These are phyloP conservation scores for Triticum timopheevii DNA, from an alignment of 176 grass and related monocot genomes.

Conservation along the genomic window DNA sequence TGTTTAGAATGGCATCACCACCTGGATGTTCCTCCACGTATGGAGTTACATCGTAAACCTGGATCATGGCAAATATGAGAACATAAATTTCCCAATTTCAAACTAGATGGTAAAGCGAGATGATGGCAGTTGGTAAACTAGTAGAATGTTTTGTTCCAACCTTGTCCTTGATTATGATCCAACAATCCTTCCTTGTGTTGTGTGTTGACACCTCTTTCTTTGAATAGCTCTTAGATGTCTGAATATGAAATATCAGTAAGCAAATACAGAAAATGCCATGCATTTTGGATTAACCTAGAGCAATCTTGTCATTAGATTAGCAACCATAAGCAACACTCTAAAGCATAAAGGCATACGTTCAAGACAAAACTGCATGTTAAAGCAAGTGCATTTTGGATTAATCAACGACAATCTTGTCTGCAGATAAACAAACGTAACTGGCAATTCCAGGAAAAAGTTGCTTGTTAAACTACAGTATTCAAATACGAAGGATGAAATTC, in stretches of 20 bases:
- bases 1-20: slow-evolving; percentile 84
- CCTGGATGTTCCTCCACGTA: slow-evolving; percentile 94
- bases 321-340: neutral
- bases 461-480: neutral
- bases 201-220: slow-evolving; percentile 64
- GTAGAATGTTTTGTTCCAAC: slow-evolving; percentile 13
- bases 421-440: slow-evolving; percentile 8
- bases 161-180: slow-evolving; percentile 88
- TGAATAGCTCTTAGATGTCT: slow-evolving; percentile 54
- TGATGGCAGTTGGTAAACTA: neutral
- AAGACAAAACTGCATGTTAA: neutral
- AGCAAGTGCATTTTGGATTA: neutral
- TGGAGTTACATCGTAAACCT: slow-evolving; percentile 82
- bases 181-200: slow-evolving; percentile 82
- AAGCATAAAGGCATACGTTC: neutral
- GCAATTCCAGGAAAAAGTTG: neutral
- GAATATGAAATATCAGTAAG: slow-evolving; percentile 20
- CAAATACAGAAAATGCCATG: slow-evolving; percentile 4
- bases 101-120: neutral
- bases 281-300: neutral
- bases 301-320: neutral
- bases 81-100: neutral
- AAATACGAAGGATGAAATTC: neutral
- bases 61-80: slow-evolving; percentile 6
- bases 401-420: neutral